phyloP scores from a whole-genome alignment of 1,284 basidiomycete genomes.

The Takashimella koratensis region DNA sequence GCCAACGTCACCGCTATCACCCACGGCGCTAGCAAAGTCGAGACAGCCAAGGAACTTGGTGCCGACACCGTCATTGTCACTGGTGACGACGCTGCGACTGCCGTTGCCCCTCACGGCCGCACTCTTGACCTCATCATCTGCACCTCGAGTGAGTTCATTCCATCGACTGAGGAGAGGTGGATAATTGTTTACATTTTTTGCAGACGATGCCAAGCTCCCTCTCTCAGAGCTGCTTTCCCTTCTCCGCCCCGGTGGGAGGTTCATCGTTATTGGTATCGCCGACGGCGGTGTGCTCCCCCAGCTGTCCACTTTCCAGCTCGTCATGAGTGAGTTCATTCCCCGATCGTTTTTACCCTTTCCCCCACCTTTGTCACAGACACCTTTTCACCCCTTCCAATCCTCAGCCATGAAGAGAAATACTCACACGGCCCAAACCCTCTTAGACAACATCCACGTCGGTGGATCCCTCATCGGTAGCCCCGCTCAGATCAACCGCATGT shows the following conservation, averaged over 20 bases:
- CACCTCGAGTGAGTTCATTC: constrained; percentile 39
- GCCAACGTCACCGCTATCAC: constrained; percentile 59
- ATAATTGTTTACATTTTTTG: background rate
- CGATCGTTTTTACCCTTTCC: no score
- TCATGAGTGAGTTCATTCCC: constrained; percentile 12
- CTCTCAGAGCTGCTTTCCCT: constrained; percentile 41
- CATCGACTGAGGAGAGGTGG: no score
- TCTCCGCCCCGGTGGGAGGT: constrained; percentile 43
- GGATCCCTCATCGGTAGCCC: constrained; percentile 45
- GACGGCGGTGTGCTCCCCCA: constrained; percentile 20
- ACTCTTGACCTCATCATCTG: constrained; percentile 50
- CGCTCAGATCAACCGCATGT: constrained; percentile 42
- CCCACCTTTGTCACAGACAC: no score
- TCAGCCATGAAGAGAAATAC: no score
- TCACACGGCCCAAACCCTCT: no score
- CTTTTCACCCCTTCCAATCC: no score
- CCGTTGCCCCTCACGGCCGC: constrained; percentile 31
- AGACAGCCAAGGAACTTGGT: constrained; percentile 53
- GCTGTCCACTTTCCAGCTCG: constrained; percentile 32
- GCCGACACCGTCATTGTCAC: constrained; percentile 47
- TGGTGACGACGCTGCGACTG: constrained; percentile 24
- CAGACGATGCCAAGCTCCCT: constrained; percentile 44
- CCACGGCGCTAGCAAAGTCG: constrained; percentile 51
- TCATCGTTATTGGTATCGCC: constrained; percentile 46
- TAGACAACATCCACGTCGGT: constrained; percentile 20